These are phyloP conservation scores for Pseudogymnoascus sp. DNA, from an alignment of 2,329 filamentous ascomycete species.

Conservation along the genomic window DNA sequence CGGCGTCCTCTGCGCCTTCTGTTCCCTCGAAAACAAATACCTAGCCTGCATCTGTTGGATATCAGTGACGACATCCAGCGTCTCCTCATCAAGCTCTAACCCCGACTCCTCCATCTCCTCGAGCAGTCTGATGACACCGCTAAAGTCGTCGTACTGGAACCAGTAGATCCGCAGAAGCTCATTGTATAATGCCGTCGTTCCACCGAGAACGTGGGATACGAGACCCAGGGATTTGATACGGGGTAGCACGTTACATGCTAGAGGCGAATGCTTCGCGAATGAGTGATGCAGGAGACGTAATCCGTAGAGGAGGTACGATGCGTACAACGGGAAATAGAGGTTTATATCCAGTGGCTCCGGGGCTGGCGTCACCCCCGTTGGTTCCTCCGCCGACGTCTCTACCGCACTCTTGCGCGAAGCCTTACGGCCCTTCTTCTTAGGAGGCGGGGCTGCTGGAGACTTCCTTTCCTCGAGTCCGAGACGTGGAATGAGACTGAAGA, in stretches of 20 bases:
- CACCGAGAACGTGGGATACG: conserved; percentile 62
- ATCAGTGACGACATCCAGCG: conserved; percentile 20
- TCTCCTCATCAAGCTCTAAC: conserved; percentile 25
- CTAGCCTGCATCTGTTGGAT: conserved; percentile 16
- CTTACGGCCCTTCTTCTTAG: conserved; percentile 11
- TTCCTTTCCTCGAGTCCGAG: conserved; percentile 41
- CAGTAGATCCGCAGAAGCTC: conserved; percentile 54
- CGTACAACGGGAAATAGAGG: conserved; percentile 55
- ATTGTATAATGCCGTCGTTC: conserved; percentile 61
- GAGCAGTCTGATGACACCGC: conserved; percentile 19
- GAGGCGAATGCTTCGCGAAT: conserved; percentile 49
- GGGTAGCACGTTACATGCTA: conserved; percentile 54
- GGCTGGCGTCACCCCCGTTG: conserved; percentile 9
- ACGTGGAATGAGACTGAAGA: conserved; percentile 51
- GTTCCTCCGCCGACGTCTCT: conserved; percentile 8
- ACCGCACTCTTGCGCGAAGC: not conserved
- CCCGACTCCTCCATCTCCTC: conserved; percentile 26
- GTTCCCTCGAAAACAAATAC: conserved; percentile 13
- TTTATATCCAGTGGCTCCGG: conserved; percentile 24
- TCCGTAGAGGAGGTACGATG: conserved; percentile 49
- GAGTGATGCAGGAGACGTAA: conserved; percentile 46
- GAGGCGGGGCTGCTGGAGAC: not conserved
- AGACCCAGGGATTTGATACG: conserved; percentile 59
- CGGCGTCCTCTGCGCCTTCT: conserved; percentile 14
- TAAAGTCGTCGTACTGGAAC: conserved; percentile 47